Conservation (phyloP, 352 stramenopile genomes). For the Phytopythium oedochilum region DNA sequence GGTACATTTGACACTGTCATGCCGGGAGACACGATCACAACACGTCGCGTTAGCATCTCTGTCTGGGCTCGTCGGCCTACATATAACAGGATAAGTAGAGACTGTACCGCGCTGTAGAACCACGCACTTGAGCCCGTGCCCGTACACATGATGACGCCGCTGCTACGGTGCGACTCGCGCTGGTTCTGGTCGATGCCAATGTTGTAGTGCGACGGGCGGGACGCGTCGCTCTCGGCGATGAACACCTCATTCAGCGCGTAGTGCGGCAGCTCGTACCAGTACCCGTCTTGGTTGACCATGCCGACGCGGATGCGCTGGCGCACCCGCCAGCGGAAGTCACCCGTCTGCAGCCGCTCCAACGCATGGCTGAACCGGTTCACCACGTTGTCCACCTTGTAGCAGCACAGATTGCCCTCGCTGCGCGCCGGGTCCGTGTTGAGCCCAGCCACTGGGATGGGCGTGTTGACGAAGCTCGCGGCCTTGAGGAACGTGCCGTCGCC, state of each 20-base stretch:
- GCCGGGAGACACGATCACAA: conserved; percentile 6
- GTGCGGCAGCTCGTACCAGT: conserved; percentile 81
- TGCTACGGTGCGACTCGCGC: conserved; percentile 84
- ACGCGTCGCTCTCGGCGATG: conserved; percentile 84
- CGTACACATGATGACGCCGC: conserved; percentile 85
- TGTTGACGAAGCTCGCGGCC: conserved; percentile 84
- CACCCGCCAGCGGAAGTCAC: conserved; percentile 77
- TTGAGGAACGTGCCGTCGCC: conserved; percentile 87
- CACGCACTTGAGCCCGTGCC: conserved; percentile 86
- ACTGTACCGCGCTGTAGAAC: conserved; percentile 81
- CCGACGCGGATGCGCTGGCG: conserved; percentile 82
- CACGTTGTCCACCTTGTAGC: conserved; percentile 80
- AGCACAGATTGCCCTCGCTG: conserved; percentile 85
- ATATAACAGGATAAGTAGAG: neutral
- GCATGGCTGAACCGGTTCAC: conserved; percentile 66
- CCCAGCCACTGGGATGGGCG: conserved; percentile 74
- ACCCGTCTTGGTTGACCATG: conserved; percentile 88
- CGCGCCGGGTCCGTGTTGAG: conserved; percentile 84
- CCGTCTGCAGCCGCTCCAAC: conserved; percentile 58
- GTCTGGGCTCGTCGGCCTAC: too few relatives aligned
- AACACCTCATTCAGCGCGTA: conserved; percentile 89
- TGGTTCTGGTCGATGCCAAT: conserved; percentile 88
- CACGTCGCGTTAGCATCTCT: neutral
- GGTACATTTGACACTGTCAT: conserved; percentile 76
- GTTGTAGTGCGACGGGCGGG: conserved; percentile 83